Conservation (phyloP, 441 rosid genomes). For the Eutrema salsugineum region DNA sequence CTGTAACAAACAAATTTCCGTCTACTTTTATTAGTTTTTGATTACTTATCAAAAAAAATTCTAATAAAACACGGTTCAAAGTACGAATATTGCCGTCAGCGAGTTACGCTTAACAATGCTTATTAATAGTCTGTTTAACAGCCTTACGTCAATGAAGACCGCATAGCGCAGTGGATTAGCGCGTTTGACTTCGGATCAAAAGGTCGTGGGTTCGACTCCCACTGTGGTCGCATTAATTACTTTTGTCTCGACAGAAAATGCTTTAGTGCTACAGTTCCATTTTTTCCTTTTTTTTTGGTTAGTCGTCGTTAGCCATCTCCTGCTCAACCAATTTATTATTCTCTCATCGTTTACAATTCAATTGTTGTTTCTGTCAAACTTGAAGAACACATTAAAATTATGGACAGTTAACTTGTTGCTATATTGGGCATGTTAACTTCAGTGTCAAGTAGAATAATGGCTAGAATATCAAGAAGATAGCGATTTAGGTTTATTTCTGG, state of each 20-base stretch:
- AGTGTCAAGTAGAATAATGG: background rate
- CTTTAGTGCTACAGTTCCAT: too few relatives aligned
- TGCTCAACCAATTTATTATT: too few relatives aligned
- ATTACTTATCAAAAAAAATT: background rate
- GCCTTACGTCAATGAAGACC: conserved; percentile 39
- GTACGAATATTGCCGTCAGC: background rate
- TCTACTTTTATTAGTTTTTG: background rate
- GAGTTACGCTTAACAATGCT: background rate
- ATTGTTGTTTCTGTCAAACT: too few relatives aligned
- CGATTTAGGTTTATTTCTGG: background rate
- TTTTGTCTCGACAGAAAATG: too few relatives aligned
- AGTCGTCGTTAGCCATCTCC: too few relatives aligned
- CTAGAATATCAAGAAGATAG: background rate
- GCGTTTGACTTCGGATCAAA: conserved; percentile 99
- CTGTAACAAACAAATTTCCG: background rate
- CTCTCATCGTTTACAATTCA: background rate
- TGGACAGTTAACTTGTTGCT: too few relatives aligned
- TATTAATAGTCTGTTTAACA: too few relatives aligned
- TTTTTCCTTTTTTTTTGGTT: too few relatives aligned
- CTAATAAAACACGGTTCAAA: background rate
- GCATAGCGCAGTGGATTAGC: conserved; percentile 99
- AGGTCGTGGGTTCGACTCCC: conserved; percentile 99
- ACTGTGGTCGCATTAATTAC: conserved; percentile 65
- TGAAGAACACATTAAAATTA: too few relatives aligned
- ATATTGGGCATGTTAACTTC: background rate